Conservation (phyloP, 208 protist genomes). For the Novymonas esmeraldas region DNA sequence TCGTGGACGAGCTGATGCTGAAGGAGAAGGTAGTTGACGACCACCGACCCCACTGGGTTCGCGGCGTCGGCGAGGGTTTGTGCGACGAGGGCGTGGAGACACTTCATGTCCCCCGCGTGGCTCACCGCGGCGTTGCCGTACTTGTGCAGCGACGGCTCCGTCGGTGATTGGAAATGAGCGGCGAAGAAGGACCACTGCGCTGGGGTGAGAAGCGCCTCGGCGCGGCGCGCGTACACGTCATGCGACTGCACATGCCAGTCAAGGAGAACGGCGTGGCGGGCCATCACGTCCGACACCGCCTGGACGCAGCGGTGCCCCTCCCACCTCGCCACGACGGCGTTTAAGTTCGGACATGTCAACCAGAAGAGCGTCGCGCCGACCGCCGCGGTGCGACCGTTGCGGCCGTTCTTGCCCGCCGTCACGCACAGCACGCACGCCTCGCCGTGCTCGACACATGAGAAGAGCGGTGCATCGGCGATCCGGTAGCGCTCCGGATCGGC, state of each 20-base stretch:
- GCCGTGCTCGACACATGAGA: conserved; percentile 52
- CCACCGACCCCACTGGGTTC: conserved; percentile 63
- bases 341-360: conserved; percentile 84
- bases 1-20: conserved; percentile 27
- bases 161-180: conserved; percentile 46
- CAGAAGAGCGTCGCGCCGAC: conserved; percentile 85
- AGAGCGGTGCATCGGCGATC: conserved; percentile 59
- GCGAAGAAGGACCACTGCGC: conserved; percentile 77
- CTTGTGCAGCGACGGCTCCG: conserved; percentile 32
- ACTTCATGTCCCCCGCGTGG: conserved; percentile 80
- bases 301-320: conserved; percentile 69
- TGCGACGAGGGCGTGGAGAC: conserved; percentile 83
- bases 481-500: conserved; percentile 71
- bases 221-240: conserved; percentile 46
- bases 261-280: conserved; percentile 18
- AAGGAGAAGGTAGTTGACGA: conserved; percentile 65
- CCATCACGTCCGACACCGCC: conserved; percentile 32
- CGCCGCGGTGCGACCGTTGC: conserved; percentile 63
- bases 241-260: conserved; percentile 64
- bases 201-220: conserved; percentile 36
- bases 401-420: conserved; percentile 78
- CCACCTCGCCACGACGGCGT: conserved; percentile 73
- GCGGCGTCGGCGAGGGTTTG: conserved; percentile 68
- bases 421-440: conserved; percentile 72
- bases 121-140: conserved; percentile 86